These are phyloP conservation scores for Botrytis aclada DNA, from an alignment of 2,329 filamentous ascomycete species.

Conservation along the genomic window DNA sequence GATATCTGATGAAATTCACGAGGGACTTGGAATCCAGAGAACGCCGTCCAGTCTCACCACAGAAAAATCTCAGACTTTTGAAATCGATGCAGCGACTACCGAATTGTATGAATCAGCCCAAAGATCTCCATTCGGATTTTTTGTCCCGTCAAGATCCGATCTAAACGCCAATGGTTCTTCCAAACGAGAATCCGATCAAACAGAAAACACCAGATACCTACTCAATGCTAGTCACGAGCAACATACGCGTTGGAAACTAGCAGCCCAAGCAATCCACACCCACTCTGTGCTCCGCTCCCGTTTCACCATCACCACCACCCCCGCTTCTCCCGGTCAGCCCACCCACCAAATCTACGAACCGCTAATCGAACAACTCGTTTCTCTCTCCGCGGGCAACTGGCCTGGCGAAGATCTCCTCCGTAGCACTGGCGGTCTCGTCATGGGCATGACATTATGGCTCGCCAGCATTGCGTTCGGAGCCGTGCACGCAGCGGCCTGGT, in stretches of 20 bases:
- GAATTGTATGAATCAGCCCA: neutral
- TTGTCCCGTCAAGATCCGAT: neutral
- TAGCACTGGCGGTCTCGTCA: constrained; percentile 19
- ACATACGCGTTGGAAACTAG: constrained; percentile 14
- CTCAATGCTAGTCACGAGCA: neutral
- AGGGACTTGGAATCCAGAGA: neutral
- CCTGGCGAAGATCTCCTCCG: constrained; percentile 20
- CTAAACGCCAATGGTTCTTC: neutral
- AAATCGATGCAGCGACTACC: neutral
- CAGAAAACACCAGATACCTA: neutral
- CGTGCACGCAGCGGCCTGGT: constrained; percentile 22
- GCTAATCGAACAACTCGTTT: constrained; percentile 7
- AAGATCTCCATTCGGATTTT: neutral
- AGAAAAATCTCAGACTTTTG: neutral
- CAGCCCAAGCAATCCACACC: neutral
- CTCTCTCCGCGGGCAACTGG: constrained; percentile 17
- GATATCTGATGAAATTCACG: neutral
- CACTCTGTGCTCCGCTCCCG: neutral
- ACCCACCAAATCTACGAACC: neutral
- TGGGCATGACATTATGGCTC: constrained; percentile 20
- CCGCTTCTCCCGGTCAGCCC: neutral
- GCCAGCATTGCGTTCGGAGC: constrained; percentile 22
- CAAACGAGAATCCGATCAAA: neutral
- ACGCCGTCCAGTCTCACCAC: neutral
- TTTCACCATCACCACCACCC: neutral